These are phyloP conservation scores for Magnaporthiopsis incrustans DNA, from an alignment of 2,329 filamentous ascomycete species.

Conservation along the genomic window DNA sequence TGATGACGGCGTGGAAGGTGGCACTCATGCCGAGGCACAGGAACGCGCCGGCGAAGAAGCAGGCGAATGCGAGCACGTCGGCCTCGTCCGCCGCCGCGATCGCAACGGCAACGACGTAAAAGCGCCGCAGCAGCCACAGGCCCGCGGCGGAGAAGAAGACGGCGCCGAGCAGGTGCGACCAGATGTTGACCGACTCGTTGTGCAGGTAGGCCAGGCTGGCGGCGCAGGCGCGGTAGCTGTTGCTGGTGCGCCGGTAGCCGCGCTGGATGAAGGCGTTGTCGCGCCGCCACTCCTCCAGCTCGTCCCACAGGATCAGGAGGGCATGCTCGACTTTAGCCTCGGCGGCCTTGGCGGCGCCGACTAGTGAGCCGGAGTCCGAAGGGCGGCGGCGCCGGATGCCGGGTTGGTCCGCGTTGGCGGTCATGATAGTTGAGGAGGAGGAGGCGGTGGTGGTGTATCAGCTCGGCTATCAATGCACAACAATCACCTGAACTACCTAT, in stretches of 20 bases:
- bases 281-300: conserved; percentile 50
- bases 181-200: conserved; percentile 58
- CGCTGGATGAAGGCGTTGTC: conserved; percentile 49
- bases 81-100: conserved; percentile 54
- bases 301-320: conserved; percentile 47
- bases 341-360: conserved; percentile 22
- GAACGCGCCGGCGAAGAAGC: conserved; percentile 70
- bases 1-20: conserved; percentile 75
- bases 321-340: conserved; percentile 32
- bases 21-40: conserved; percentile 74
- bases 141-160: conserved; percentile 45
- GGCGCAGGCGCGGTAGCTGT: conserved; percentile 38
- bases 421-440: background rate
- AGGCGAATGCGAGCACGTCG: conserved; percentile 66
- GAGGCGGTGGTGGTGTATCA: background rate
- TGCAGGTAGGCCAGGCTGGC: conserved; percentile 45
- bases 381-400: background rate
- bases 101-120: conserved; percentile 43
- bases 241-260: conserved; percentile 44
- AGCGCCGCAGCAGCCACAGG: conserved; percentile 30
- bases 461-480: background rate
- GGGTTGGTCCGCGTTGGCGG: background rate
- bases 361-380: conserved; percentile 4
- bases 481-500: background rate
- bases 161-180: conserved; percentile 58